Conservation (phyloP, 2,329 filamentous ascomycete genomes). For the Lachnellula cervina region DNA sequence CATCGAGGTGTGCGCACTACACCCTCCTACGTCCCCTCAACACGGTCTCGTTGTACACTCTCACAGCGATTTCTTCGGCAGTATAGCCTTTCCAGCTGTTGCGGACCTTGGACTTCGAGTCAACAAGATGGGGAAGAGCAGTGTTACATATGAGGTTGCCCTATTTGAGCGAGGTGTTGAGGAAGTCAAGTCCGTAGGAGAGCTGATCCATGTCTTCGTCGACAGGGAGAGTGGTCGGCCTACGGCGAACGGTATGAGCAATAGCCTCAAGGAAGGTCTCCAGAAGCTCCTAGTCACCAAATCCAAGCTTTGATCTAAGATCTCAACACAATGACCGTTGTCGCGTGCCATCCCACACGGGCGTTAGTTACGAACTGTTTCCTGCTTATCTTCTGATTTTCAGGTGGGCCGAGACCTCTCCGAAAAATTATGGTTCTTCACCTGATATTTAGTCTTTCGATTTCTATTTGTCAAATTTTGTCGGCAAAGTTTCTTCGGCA, state of each 20-base stretch:
- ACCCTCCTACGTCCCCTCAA: conserved; percentile 64
- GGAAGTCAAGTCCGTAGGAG: conserved; percentile 75
- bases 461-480: no score
- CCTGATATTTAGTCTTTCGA: no score
- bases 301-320: conserved; percentile 25
- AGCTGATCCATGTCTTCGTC: conserved; percentile 87
- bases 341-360: background rate
- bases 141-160: conserved; percentile 84
- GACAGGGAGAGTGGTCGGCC: conserved; percentile 66
- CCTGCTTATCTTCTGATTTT: no score
- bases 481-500: no score
- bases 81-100: conserved; percentile 74
- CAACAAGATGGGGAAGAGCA: conserved; percentile 77
- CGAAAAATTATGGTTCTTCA: background rate
- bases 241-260: conserved; percentile 58
- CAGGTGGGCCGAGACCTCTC: background rate
- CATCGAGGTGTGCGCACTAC: conserved; percentile 68
- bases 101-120: conserved; percentile 79
- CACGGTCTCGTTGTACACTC: conserved; percentile 83
- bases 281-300: conserved; percentile 45
- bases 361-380: no score
- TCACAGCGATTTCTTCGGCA: conserved; percentile 79
- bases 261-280: conserved; percentile 53
- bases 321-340: background rate
- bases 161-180: conserved; percentile 74